Conservation (phyloP, 1,284 basidiomycete genomes). For the Mycena citricolor region DNA sequence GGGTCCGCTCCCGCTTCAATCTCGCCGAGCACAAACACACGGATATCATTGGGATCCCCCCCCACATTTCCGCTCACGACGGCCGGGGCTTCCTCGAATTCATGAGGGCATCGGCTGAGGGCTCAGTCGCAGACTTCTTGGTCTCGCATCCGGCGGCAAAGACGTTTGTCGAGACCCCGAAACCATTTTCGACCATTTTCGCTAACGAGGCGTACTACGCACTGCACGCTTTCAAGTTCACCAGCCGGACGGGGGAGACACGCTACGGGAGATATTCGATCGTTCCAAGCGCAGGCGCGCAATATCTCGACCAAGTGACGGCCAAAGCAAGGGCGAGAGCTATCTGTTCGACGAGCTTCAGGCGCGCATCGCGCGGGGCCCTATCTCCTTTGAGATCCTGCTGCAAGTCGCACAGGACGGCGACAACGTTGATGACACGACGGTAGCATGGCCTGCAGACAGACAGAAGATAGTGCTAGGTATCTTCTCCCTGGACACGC, state of each 20-base stretch:
- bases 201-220: constrained; percentile 22
- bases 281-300: constrained; percentile 20
- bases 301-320: constrained; percentile 19
- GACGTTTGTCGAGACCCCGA: constrained; percentile 24
- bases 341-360: constrained; percentile 25
- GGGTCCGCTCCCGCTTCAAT: constrained; percentile 23
- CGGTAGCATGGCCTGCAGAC: constrained; percentile 24
- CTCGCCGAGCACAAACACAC: constrained; percentile 23
- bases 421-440: constrained; percentile 21
- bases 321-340: constrained; percentile 17
- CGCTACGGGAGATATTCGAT: constrained; percentile 22
- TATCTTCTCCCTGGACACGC: constrained; percentile 13
- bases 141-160: constrained; percentile 21
- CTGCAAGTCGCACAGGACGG: constrained; percentile 24
- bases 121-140: constrained; percentile 19
- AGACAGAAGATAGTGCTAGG: constrained; percentile 19
- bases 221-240: constrained; percentile 24
- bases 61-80: constrained; percentile 20
- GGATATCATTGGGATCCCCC: constrained; percentile 22
- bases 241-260: constrained; percentile 16
- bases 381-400: constrained; percentile 20
- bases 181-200: constrained; percentile 21
- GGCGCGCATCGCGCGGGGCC: constrained; percentile 13
- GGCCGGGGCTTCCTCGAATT: constrained; percentile 24
- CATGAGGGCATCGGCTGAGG: constrained; percentile 21